Base-by-base conservation (phyloP, 176 grass and related monocot genomes). In the Rhynchospora breviuscula region DNA sequence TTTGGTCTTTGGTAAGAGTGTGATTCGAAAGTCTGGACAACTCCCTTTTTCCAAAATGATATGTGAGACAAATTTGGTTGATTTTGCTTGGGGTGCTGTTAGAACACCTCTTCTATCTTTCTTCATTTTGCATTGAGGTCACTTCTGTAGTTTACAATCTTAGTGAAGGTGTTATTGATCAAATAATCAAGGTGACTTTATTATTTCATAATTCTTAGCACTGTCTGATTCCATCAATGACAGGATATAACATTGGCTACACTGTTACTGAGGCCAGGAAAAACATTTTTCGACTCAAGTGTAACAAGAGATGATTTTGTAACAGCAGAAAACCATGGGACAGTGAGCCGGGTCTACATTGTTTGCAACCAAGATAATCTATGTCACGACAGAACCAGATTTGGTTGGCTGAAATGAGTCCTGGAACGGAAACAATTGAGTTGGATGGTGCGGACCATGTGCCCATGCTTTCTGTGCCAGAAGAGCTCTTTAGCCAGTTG, bases 401-500 rank as follows among this genome's bases (percentile, higher is more conserved):
- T 25, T 83, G 85, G 85, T 74, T 82, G 67, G 61, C 35, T 48
- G 31, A 75, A 15, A 61, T 51, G 40, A 87, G 85, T 62, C 79
- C 85, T 26, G 65, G 64, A 43, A 63, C 66, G 43, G 79, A 82
- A 57, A 22, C 77, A 59, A 45, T 60, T 26, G 79, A 87, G 66
- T 62, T 87, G n/a, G 67, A 87, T 19, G 85, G 47, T 23, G 49
- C 85, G 14, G 85, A 87, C 61, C 85, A 87, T 23, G 82, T 87
- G 85, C 25, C 72, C 25, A 87, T 87, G 85, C 85, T 87, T 33
- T 87, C 53, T 33, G 83, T 45, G 66, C 67, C 85, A 22, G 29
- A 47, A 33, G 64, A 87, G 22, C 67, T 87, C 10, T 75, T 49
- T 57, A 22, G 14, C 13, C 13, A 83, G 19, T 25, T 87, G 9